Evolutionary conservation across 371 early-diverging fungal species (phyloP).

Genomic region (Circinella umbellata): DNA sequence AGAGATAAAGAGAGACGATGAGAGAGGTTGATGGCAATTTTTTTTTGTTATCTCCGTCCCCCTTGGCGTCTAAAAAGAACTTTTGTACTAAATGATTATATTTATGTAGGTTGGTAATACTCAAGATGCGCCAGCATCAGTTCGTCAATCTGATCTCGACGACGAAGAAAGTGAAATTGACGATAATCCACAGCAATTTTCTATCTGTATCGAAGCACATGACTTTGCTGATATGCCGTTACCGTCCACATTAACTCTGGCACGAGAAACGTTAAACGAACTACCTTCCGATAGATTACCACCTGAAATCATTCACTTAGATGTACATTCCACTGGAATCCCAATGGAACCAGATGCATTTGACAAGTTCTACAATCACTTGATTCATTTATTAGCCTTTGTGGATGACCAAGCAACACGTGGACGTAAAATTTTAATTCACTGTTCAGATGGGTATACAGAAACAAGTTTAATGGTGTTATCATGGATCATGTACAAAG

Average conservation of each 20-base stretch:
- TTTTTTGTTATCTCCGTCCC: not conserved
- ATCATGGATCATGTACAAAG: constrained; percentile 60
- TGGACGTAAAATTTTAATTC: constrained; percentile 54
- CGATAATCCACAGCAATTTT: constrained; percentile 54
- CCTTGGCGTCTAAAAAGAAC: not conserved
- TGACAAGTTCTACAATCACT: constrained; percentile 30
- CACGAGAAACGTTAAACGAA: constrained; percentile 43
- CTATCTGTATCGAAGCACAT: constrained; percentile 66
- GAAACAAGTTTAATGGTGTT: constrained; percentile 60
- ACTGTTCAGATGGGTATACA: constrained; percentile 70
- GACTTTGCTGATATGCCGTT: constrained; percentile 61
- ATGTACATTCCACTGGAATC: constrained; percentile 40
- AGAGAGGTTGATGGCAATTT: not conserved
- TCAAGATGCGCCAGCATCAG: constrained; percentile 56
- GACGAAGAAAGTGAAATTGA: constrained; percentile 17
- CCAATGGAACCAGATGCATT: constrained; percentile 25
- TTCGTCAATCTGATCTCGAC: constrained; percentile 14
- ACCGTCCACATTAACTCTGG: constrained; percentile 47
- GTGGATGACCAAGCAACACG: constrained; percentile 40
- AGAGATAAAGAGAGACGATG: too few species aligned
- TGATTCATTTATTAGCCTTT: constrained; percentile 41
- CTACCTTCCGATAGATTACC: constrained; percentile 28
- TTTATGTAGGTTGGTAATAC: constrained; percentile 59
- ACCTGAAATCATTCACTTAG: constrained; percentile 61
- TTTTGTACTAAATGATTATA: not conserved